Percentiles rank a stretch among this genome's conserved stretches.
phyloP scores from a whole-genome alignment of 2,329 filamentous ascomycete genomes.

The Fusarium burgessii region DNA sequence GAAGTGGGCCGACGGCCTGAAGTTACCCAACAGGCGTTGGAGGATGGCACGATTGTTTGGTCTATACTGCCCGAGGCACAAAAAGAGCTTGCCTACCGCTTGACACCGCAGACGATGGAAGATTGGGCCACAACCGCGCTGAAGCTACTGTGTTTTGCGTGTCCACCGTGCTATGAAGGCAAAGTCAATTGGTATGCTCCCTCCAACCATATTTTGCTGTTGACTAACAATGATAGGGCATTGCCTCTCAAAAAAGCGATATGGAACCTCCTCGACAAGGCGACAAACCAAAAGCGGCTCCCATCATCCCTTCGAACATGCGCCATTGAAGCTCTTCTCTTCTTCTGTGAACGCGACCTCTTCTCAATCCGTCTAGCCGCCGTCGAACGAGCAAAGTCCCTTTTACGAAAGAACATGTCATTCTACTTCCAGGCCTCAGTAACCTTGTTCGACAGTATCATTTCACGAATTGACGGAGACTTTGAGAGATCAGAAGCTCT shows the following conservation, averaged over 20 bases:
- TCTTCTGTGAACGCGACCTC: slow-evolving; percentile 49
- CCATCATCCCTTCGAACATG: slow-evolving; percentile 26
- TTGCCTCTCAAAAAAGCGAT: slow-evolving; percentile 41
- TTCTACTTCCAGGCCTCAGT: slow-evolving; percentile 51
- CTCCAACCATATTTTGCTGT: fast-evolving
- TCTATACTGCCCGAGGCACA: slow-evolving; percentile 34
- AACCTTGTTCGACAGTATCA: slow-evolving; percentile 49
- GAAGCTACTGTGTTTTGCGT: slow-evolving; percentile 46
- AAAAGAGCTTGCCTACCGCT: neutral
- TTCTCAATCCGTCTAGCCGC: slow-evolving; percentile 43
- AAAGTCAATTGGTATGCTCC: slow-evolving; percentile 47
- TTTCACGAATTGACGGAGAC: slow-evolving; percentile 45
- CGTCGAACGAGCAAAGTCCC: slow-evolving; percentile 38
- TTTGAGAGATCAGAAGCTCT: slow-evolving; percentile 44
- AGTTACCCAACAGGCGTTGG: slow-evolving; percentile 25
- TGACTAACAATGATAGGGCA: slow-evolving; percentile 38
- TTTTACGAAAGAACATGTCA: slow-evolving; percentile 48
- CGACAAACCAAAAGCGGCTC: slow-evolving; percentile 26
- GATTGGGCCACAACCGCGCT: slow-evolving; percentile 39
- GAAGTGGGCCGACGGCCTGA: slow-evolving; percentile 20
- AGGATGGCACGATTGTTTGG: slow-evolving; percentile 34
- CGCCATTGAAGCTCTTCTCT: slow-evolving; percentile 48
- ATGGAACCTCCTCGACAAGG: slow-evolving; percentile 46
- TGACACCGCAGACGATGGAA: slow-evolving; percentile 35
- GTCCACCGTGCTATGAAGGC: slow-evolving; percentile 51